A percentile compares a stretch with the other conserved stretches of the same genome.
phyloP scores from a whole-genome alignment of 2,329 filamentous ascomycete genomes.

The Aureobasidium sp. region DNA sequence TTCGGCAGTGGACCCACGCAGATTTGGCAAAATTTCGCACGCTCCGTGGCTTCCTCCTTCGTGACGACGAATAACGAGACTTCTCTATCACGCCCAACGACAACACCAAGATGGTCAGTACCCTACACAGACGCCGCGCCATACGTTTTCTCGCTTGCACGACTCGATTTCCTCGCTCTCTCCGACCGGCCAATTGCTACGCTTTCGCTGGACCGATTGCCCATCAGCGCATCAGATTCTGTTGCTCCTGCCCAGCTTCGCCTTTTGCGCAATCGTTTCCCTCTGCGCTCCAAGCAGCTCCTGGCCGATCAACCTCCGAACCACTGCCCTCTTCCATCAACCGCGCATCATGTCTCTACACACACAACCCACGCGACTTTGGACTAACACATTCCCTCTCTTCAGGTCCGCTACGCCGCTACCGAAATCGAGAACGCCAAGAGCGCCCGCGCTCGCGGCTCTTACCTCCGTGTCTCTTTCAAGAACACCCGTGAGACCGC shows the following conservation, averaged over 20 bases:
- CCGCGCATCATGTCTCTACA: background rate
- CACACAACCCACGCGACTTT: background rate
- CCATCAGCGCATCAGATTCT: background rate
- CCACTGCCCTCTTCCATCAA: background rate
- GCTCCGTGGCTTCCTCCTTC: too few relatives aligned
- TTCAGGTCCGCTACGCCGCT: slow-evolving; percentile 90
- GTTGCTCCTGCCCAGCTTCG: background rate
- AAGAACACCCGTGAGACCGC: slow-evolving; percentile 99
- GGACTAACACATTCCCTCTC: slow-evolving; percentile 1
- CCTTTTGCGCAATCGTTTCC: background rate
- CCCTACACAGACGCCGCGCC: background rate
- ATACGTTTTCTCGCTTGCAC: background rate
- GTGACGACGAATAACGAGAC: slow-evolving; percentile 1
- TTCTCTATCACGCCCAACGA: slow-evolving; percentile 24
- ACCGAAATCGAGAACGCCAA: slow-evolving; percentile 80
- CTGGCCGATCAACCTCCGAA: background rate
- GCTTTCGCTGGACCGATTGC: slow-evolving; percentile 3
- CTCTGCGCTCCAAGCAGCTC: background rate
- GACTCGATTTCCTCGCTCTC: background rate
- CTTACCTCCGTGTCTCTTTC: slow-evolving; percentile 98
- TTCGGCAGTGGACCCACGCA: too few relatives aligned
- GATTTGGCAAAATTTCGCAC: too few relatives aligned
- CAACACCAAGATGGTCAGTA: slow-evolving; percentile 36
- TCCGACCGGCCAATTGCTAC: slow-evolving; percentile 7
- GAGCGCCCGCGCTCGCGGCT: slow-evolving; percentile 95